Evolutionary conservation across 176 grass and related monocot species (phyloP).

Genomic region (Saccharum officinarum): DNA sequence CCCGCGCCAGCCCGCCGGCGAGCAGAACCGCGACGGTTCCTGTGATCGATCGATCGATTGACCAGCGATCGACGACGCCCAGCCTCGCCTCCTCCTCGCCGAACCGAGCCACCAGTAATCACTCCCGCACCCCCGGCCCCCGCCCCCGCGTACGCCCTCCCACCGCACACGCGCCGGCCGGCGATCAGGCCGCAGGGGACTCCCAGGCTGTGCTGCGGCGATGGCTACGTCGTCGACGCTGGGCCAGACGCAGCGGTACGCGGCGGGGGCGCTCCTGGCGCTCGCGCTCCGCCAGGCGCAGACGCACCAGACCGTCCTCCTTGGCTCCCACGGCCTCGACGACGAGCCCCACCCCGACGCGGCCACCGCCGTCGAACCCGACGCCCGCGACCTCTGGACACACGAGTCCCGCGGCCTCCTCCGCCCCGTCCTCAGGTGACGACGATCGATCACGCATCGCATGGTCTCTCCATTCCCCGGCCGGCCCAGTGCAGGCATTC

Average conservation of each 20-base stretch:
- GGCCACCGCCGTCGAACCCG: conserved; percentile 35
- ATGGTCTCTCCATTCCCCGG: neutral
- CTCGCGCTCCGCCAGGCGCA: conserved; percentile 92
- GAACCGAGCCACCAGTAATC: neutral
- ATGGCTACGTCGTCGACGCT: conserved; percentile 70
- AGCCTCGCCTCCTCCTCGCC: neutral
- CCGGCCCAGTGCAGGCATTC: neutral
- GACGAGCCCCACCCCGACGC: conserved; percentile 25
- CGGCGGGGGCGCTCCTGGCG: conserved; percentile 80
- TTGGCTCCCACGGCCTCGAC: conserved; percentile 63
- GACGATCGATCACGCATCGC: neutral
- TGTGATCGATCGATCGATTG: neutral
- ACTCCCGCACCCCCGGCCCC: neutral
- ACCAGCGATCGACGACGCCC: neutral
- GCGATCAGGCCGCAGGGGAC: neutral
- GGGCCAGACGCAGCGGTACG: conserved; percentile 82
- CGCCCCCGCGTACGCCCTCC: neutral
- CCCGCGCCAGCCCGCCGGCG: neutral
- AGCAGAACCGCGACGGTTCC: neutral
- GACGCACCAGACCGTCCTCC: conserved; percentile 80
- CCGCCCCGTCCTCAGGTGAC: conserved; percentile 80
- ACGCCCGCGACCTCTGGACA: conserved; percentile 70
- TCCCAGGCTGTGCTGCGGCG: neutral
- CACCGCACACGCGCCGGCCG: neutral
- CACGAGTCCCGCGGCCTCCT: conserved; percentile 89